Base-by-base conservation (phyloP, 495 filamentous ascomycete species). In the Jackrogersella multiformis region DNA sequence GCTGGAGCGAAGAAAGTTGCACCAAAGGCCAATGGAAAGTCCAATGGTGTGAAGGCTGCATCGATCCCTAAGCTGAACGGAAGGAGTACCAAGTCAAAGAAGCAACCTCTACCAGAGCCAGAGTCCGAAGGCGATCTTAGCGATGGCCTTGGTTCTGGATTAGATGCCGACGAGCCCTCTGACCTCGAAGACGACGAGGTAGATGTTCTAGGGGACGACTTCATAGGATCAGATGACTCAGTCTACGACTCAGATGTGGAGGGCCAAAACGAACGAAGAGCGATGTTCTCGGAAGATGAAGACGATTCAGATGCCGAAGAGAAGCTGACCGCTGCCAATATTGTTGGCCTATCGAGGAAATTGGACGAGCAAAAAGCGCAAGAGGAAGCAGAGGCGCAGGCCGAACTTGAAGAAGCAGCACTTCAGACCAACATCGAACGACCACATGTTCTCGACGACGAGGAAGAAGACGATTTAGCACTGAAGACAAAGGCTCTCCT, bases 251-350 rank as follows among this genome's bases (percentile, higher is more conserved):
- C 92, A 10, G 91, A 92, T 56, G 87, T 89, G 41, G 82, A 82
- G 7, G 89, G 87, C 38, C 85, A 85, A 16, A 88, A 90, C 53
- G 82, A 82, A 64, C 70, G 75, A 53, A 78, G 78, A 72, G 85
- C 88, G 35, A 89, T 95, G 79, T 99, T 97, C 81, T 98, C 95
- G 0, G 94, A 97, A 57, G 95, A 99, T 71, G 94, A 97, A 74
- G 92, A 94, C 61, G 87, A 92, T 36, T 91, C 89, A 0, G 93
- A 96, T 69, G 90, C 88, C 2, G 93, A 97, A 76, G 93, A 97
- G 79, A 90, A 87, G 73, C 82, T 99, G 56, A 99, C 93, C 2
- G 96, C 95, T 0, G 96, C 95, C 44, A 99, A 99, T 71, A 99
- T 99, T 57, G 94, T 88, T 69, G 95, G 95, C 36, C 80, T 99